Percentiles rank a stretch among this genome's conserved stretches.
These are phyloP conservation scores for Claviceps quebecensis DNA, from an alignment of 2,329 filamentous ascomycete genomes.

Conservation along the genomic window DNA sequence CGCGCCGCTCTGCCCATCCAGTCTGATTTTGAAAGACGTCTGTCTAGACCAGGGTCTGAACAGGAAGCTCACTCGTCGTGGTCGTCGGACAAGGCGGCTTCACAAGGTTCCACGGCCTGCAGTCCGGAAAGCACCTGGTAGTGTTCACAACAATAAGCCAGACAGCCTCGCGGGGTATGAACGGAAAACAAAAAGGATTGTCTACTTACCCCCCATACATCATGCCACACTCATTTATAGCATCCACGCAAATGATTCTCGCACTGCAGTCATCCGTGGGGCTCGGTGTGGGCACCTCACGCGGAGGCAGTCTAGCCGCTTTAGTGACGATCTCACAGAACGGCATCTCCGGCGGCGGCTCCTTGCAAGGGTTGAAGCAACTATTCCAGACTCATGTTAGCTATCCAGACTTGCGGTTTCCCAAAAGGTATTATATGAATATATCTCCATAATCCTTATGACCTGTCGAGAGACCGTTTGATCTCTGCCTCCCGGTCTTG, in stretches of 20 bases:
- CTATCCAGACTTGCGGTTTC: background rate
- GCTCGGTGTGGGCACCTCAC: background rate
- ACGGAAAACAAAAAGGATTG: background rate
- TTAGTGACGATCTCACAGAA: background rate
- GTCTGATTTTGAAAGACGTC: background rate
- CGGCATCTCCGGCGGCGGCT: background rate
- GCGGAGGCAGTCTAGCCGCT: background rate
- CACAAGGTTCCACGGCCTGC: constrained; percentile 8
- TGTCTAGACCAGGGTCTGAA: background rate
- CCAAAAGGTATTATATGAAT: too few species aligned
- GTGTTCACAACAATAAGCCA: background rate
- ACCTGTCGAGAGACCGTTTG: too few species aligned
- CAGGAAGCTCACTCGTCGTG: background rate
- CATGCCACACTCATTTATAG: constrained; percentile 13
- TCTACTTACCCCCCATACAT: constrained; percentile 12
- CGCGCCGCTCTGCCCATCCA: background rate
- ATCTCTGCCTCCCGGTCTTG: too few species aligned
- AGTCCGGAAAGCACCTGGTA: constrained; percentile 13
- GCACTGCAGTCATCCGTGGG: constrained; percentile 11
- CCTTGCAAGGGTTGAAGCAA: background rate
- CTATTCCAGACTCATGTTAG: background rate
- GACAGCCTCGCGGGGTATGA: background rate
- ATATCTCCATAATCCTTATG: too few species aligned
- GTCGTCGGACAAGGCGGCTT: constrained; percentile 9
- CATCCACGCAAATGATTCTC: constrained; percentile 13